Percentiles rank a stretch among this genome's conserved stretches.
phyloP scores from a whole-genome alignment of 1,284 basidiomycete species.

The Sutorius eximius region DNA sequence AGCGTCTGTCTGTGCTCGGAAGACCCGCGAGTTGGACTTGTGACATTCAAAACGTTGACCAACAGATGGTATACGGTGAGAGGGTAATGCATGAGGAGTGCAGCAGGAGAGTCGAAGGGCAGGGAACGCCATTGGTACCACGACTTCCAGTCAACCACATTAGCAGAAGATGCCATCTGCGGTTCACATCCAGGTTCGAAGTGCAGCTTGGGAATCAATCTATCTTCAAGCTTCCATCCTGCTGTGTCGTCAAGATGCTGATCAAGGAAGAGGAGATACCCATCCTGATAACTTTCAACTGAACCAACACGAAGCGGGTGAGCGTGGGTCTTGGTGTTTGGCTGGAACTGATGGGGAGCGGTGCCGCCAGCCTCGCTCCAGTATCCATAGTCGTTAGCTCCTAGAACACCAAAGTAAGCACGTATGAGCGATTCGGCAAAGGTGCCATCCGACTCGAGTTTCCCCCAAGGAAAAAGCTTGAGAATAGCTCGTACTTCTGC shows the following conservation, averaged over 20 bases:
- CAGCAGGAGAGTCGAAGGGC: slow-evolving; percentile 41
- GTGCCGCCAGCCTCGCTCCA: slow-evolving; percentile 40
- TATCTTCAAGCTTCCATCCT: slow-evolving; percentile 41
- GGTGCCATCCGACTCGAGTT: slow-evolving; percentile 41
- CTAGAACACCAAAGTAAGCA: slow-evolving; percentile 42
- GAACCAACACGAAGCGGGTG: slow-evolving; percentile 11
- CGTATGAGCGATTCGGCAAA: slow-evolving; percentile 35
- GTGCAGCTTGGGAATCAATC: slow-evolving; percentile 34
- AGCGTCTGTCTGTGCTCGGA: slow-evolving; percentile 28
- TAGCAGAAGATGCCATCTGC: slow-evolving; percentile 22
- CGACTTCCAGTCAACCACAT: slow-evolving; percentile 38
- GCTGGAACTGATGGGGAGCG: slow-evolving; percentile 31
- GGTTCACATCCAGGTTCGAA: slow-evolving; percentile 31
- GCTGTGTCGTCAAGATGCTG: slow-evolving; percentile 34
- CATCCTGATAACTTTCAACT: slow-evolving; percentile 29
- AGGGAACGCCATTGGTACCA: slow-evolving; percentile 44
- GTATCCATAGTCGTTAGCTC: slow-evolving; percentile 38
- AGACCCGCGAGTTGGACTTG: slow-evolving; percentile 28
- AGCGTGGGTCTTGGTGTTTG: slow-evolving; percentile 6
- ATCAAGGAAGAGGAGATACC: slow-evolving; percentile 34
- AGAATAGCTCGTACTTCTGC: slow-evolving; percentile 33
- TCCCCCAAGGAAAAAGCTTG: slow-evolving; percentile 41
- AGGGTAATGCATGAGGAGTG: slow-evolving; percentile 42
- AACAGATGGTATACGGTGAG: slow-evolving; percentile 41
- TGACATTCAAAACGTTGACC: slow-evolving; percentile 35